These are phyloP conservation scores for Ambrosiella xylebori DNA, from an alignment of 2,329 filamentous ascomycete genomes.

Conservation along the genomic window DNA sequence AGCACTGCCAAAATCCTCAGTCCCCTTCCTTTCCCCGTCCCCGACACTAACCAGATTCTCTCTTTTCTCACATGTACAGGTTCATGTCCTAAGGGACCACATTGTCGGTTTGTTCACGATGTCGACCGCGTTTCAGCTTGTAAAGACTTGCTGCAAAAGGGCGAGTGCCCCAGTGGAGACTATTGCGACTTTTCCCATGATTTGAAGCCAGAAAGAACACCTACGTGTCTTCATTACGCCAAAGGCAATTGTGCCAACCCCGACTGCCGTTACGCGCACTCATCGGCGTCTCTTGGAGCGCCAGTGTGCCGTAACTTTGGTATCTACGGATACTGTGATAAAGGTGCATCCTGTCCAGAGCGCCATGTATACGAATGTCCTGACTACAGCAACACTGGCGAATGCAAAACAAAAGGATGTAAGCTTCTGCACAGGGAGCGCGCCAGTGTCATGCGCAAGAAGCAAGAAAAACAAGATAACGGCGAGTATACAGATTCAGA, in stretches of 20 bases:
- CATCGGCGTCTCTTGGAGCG: slow-evolving; percentile 57
- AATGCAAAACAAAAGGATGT: slow-evolving; percentile 67
- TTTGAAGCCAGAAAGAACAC: slow-evolving; percentile 63
- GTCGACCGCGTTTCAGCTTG: slow-evolving; percentile 75
- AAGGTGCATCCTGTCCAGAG: slow-evolving; percentile 58
- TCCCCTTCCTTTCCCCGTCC: slow-evolving; percentile 1
- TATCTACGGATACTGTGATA: slow-evolving; percentile 72
- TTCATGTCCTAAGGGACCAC: slow-evolving; percentile 65
- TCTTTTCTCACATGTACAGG: slow-evolving; percentile 34
- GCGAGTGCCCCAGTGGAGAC: slow-evolving; percentile 58
- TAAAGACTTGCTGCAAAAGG: slow-evolving; percentile 68
- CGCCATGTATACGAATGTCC: slow-evolving; percentile 89
- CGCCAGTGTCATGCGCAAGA: slow-evolving; percentile 61
- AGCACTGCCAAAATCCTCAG: neutral
- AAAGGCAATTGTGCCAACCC: slow-evolving; percentile 78
- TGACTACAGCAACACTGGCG: slow-evolving; percentile 80
- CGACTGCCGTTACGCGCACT: slow-evolving; percentile 75
- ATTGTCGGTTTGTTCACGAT: slow-evolving; percentile 71
- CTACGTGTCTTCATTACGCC: slow-evolving; percentile 77
- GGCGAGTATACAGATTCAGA: slow-evolving; percentile 50
- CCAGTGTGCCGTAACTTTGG: slow-evolving; percentile 75
- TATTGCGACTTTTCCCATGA: slow-evolving; percentile 86
- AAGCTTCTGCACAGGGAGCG: slow-evolving; percentile 75
- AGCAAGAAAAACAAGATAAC: slow-evolving; percentile 26
- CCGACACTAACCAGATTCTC: slow-evolving; percentile 25